These are phyloP conservation scores for Hyaloscypha finlandica DNA, from an alignment of 495 filamentous ascomycete species.

Conservation along the genomic window DNA sequence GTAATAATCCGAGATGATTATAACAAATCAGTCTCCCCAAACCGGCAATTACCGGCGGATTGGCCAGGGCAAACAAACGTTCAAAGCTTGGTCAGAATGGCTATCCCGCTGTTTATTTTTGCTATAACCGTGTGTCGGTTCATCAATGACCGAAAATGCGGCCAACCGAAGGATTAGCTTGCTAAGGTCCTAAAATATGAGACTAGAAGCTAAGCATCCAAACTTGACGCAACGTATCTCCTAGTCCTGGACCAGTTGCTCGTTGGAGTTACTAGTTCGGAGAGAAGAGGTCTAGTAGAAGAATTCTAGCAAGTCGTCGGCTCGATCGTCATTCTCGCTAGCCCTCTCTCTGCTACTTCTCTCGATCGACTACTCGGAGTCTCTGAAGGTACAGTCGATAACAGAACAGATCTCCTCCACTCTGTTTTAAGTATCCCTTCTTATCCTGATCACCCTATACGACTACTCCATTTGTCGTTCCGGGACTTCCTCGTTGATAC, in stretches of 20 bases:
- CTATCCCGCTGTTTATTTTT: slow-evolving; percentile 46
- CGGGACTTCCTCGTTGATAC: slow-evolving; percentile 51
- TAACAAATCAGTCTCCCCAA: not conserved
- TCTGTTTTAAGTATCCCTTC: slow-evolving; percentile 32
- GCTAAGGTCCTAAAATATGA: slow-evolving; percentile 32
- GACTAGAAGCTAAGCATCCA: slow-evolving; percentile 25
- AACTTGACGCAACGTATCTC: slow-evolving; percentile 38
- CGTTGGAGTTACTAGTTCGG: slow-evolving; percentile 12
- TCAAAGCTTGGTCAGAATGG: slow-evolving; percentile 36
- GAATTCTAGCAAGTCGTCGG: slow-evolving; percentile 37
- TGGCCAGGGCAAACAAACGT: not conserved
- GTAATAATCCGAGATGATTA: slow-evolving; percentile 11
- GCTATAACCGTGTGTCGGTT: slow-evolving; percentile 42
- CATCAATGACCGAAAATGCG: slow-evolving; percentile 26
- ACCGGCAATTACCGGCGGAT: not conserved
- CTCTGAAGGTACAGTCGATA: not conserved
- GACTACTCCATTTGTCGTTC: slow-evolving; percentile 48
- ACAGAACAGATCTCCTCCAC: slow-evolving; percentile 25
- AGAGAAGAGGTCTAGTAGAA: slow-evolving; percentile 10
- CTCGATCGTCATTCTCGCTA: slow-evolving; percentile 33
- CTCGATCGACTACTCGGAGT: not conserved
- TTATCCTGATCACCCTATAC: slow-evolving; percentile 13
- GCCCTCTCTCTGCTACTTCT: slow-evolving; percentile 24
- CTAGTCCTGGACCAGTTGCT: slow-evolving; percentile 36
- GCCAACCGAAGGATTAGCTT: slow-evolving; percentile 26